These are phyloP conservation scores for Rhizoclosmatium globosum DNA, from an alignment of 192 early-diverging fungal genomes.

Conservation along the genomic window DNA sequence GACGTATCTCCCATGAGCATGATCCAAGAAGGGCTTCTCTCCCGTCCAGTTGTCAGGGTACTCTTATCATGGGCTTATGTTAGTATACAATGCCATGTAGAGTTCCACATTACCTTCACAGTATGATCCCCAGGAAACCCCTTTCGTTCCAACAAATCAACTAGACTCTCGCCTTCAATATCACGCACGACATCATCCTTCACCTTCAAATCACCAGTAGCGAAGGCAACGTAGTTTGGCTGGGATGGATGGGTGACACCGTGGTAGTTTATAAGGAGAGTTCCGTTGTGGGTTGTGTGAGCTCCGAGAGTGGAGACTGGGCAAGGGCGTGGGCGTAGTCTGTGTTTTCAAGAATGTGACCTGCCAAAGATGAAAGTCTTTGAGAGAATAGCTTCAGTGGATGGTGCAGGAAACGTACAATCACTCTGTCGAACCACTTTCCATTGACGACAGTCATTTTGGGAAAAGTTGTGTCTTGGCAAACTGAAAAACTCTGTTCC, in stretches of 20 bases:
- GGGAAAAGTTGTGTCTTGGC: too few species aligned
- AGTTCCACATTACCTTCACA: slow-evolving; percentile 43
- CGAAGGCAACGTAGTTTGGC: slow-evolving; percentile 69
- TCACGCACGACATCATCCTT: slow-evolving; percentile 6
- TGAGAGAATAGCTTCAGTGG: not conserved
- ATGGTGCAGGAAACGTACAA: not conserved
- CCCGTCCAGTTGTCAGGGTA: slow-evolving; percentile 17
- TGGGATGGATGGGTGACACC: slow-evolving; percentile 48
- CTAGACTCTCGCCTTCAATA: not conserved
- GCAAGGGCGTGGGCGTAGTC: slow-evolving; percentile 44
- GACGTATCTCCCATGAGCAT: not conserved
- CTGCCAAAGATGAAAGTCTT: not conserved
- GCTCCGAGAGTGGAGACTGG: not conserved
- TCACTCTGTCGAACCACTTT: not conserved
- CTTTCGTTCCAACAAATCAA: slow-evolving; percentile 61
- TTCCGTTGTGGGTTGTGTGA: slow-evolving; percentile 42
- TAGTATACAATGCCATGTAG: not conserved
- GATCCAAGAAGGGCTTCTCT: not conserved
- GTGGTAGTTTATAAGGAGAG: slow-evolving; percentile 35
- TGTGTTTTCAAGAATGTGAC: slow-evolving; percentile 45
- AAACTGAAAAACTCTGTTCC: too few species aligned
- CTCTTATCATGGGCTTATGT: not conserved
- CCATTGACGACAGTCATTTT: too few species aligned
- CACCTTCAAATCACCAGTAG: slow-evolving; percentile 36
- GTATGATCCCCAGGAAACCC: slow-evolving; percentile 70